Base-by-base conservation (phyloP, 2,329 filamentous ascomycete genomes). In the Hypoxylon sp. region DNA sequence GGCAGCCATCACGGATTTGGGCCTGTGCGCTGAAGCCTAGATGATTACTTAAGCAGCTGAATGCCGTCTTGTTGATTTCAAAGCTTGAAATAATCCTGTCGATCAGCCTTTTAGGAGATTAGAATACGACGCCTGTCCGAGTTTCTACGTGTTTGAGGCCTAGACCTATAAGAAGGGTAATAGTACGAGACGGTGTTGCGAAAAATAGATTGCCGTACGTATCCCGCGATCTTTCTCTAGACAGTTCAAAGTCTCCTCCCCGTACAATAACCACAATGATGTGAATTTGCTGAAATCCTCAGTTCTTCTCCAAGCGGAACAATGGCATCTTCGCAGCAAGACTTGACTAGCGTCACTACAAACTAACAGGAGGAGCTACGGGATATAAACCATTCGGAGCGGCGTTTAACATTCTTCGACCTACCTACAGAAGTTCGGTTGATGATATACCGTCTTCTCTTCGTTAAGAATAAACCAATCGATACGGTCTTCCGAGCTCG, bases 371-470 rank as follows among this genome's bases (percentile, higher is more conserved):
- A 10, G 17, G 13, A 8, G 5, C 19, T 24, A 15, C 44, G 13
- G 10, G 19, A n/a, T 8, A 47, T 1, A 27, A 8, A 5, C 4
- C 8, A 11, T 15, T 15, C 2, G 8, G 13, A 5, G 19, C 8
- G 5, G 24, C 13, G 19, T 19, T 27, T 47, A 4, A 27, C 44
- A 27, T 47, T 47, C 24, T 27, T 47, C 24, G 24, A 27, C 44
- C 19, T 47, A 47, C 44, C 44, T 24, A 6, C 44, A 15, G 44
- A 47, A 19, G n/a, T 47, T 47, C 44, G 44, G 19, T 13, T 47
- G 44, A 47, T 47, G 19, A 47, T 47, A 47, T 47, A 47, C 27
- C 44, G 10, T 8, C 19, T 27, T 21, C 19, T 47, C 4, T 19
- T 47, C 24, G 3, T 19, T 42, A 10, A 15, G 19, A 24, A 27